phyloP scores from a whole-genome alignment of 208 protist genomes.

The Leishmania mexicana region DNA sequence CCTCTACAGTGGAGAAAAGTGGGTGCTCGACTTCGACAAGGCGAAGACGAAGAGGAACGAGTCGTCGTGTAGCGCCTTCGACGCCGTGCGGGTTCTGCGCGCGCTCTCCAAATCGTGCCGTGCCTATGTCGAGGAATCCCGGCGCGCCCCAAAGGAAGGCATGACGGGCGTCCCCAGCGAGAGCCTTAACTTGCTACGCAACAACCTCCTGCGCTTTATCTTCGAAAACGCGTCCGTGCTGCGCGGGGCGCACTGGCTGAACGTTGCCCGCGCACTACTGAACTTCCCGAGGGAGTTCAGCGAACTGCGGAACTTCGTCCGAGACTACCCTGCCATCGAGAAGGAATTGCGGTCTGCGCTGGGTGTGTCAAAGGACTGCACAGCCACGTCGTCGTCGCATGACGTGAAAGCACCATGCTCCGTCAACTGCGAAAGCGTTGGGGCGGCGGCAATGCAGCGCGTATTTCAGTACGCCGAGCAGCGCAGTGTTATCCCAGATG shows the following conservation, averaged over 20 bases:
- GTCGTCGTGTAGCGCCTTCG: slow-evolving; percentile 60
- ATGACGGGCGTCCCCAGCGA: slow-evolving; percentile 38
- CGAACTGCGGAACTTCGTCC: slow-evolving; percentile 16
- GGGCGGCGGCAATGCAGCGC: slow-evolving; percentile 15
- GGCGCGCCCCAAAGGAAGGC: slow-evolving; percentile 5
- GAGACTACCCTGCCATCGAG: slow-evolving; percentile 22
- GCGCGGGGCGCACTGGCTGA: slow-evolving; percentile 83
- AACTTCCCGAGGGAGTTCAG: slow-evolving; percentile 67
- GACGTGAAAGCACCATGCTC: background rate
- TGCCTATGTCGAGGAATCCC: slow-evolving; percentile 45
- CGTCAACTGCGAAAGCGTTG: slow-evolving; percentile 27
- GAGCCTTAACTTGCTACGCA: slow-evolving; percentile 67
- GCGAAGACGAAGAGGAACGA: background rate
- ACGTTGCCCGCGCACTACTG: slow-evolving; percentile 72
- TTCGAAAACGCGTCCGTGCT: slow-evolving; percentile 65
- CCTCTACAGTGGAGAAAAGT: slow-evolving; percentile 78
- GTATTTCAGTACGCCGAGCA: slow-evolving; percentile 37
- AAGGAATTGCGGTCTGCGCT: slow-evolving; percentile 12
- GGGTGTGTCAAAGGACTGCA: background rate
- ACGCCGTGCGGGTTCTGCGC: slow-evolving; percentile 80
- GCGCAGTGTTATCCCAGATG: background rate
- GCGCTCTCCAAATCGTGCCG: slow-evolving; percentile 78
- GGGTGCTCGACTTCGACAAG: slow-evolving; percentile 23
- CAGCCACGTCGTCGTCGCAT: background rate
- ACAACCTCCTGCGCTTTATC: slow-evolving; percentile 65